Evolutionary conservation across 1,284 basidiomycete species (phyloP).

Genomic region (Cerioporus squamosus): DNA sequence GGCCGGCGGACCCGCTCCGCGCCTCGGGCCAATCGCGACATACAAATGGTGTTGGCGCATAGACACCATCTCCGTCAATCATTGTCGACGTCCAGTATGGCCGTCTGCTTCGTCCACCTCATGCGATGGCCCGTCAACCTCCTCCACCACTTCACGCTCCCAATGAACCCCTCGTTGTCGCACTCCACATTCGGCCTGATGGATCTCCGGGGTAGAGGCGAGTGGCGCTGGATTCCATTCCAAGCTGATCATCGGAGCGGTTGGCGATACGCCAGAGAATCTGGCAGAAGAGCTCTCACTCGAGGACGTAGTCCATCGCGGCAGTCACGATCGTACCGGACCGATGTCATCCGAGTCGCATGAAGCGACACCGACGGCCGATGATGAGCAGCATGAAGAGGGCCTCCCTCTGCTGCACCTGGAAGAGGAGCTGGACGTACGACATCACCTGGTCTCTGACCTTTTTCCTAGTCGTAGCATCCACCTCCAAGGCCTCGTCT

Average conservation of each 20-base stretch:
- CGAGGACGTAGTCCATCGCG: slow-evolving; percentile 7
- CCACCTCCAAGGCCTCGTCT: no score
- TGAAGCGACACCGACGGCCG: no score
- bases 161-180: slow-evolving; percentile 45
- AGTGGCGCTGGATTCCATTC: slow-evolving; percentile 6
- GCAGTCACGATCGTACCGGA: slow-evolving; percentile 6
- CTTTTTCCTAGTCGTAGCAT: no score
- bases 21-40: slow-evolving; percentile 48
- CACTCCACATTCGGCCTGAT: slow-evolving; percentile 29
- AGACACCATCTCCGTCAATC: slow-evolving; percentile 50
- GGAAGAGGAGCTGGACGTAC: no score
- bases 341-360: no score
- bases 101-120: slow-evolving; percentile 50
- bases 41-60: slow-evolving; percentile 59
- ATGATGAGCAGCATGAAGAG: no score
- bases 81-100: slow-evolving; percentile 27
- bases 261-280: slow-evolving; percentile 8
- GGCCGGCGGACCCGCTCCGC: slow-evolving; percentile 3
- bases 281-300: neutral
- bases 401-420: no score
- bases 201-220: neutral
- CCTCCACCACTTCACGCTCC: slow-evolving; percentile 62
- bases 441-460: no score
- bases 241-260: neutral
- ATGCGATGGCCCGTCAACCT: slow-evolving; percentile 72